A percentile compares a stretch with the other conserved stretches of the same genome.
Evolutionary conservation across 164 flowering plant species (phyloP).

Genomic region (Stephania yunnanensis): DNA sequence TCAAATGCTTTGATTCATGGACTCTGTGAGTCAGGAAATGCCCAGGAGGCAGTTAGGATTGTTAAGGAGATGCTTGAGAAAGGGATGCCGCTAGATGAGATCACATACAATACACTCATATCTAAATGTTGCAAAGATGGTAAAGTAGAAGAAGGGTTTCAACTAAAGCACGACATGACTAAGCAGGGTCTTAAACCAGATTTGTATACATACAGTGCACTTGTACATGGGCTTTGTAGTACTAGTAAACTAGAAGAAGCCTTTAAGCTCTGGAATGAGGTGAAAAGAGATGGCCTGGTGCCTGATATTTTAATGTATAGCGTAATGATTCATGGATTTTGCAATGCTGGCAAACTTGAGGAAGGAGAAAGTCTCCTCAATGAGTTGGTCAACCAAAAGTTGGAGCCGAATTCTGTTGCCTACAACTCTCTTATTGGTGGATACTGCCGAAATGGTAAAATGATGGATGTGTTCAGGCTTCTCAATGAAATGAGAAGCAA

Average conservation of each 20-base stretch:
- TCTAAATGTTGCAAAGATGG: slow-evolving; percentile 45
- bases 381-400: slow-evolving; percentile 31
- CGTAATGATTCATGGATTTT: slow-evolving; percentile 57
- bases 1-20: slow-evolving; percentile 74
- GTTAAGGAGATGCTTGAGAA: slow-evolving; percentile 44
- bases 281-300: slow-evolving; percentile 34
- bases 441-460: slow-evolving; percentile 45
- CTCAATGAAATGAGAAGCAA: slow-evolving; percentile 55
- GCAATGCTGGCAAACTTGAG: slow-evolving; percentile 45
- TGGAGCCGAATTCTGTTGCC: slow-evolving; percentile 47
- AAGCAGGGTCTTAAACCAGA: slow-evolving; percentile 47
- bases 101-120: slow-evolving; percentile 58
- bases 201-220: slow-evolving; percentile 43
- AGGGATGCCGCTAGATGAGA: slow-evolving; percentile 40
- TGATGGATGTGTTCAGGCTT: slow-evolving; percentile 39
- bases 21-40: slow-evolving; percentile 42
- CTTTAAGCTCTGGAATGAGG: slow-evolving; percentile 43
- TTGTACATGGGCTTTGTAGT: slow-evolving; percentile 45
- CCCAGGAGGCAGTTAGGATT: slow-evolving; percentile 41
- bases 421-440: slow-evolving; percentile 56
- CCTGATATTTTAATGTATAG: slow-evolving; percentile 46
- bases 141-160: slow-evolving; percentile 50
- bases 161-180: slow-evolving; percentile 55
- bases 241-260: slow-evolving; percentile 60
- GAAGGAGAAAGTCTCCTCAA: slow-evolving; percentile 45